A percentile compares a stretch with the other conserved stretches of the same genome.
Conservation (phyloP, 169 alveolate species). For the Eimeria necatrix region DNA sequence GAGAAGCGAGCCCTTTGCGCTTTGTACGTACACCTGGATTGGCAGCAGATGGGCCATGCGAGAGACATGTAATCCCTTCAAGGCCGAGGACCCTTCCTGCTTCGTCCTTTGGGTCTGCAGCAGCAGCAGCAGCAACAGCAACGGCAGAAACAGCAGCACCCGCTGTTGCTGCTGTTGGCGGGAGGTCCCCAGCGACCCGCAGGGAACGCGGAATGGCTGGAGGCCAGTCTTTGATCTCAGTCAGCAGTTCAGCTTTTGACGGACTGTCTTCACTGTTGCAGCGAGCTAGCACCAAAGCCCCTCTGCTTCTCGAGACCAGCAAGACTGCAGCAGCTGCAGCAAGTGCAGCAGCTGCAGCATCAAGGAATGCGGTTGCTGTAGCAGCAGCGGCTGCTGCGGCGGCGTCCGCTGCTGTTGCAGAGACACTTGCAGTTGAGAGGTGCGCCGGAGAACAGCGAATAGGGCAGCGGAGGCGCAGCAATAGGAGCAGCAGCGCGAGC, state of each 20-base stretch:
- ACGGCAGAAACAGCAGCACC: background rate
- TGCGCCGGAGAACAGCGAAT: background rate
- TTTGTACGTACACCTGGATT: background rate
- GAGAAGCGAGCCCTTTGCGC: background rate
- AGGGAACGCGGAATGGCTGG: background rate
- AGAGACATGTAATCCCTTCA: slow-evolving; percentile 3
- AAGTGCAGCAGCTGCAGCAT: background rate
- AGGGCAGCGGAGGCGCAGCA: background rate
- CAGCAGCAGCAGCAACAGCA: background rate
- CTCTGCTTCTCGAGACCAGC: slow-evolving; percentile 52
- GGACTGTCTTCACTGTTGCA: background rate
- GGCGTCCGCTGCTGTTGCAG: background rate
- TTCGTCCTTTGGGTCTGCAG: background rate
- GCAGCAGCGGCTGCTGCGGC: slow-evolving; percentile 42
- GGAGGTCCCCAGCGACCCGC: background rate
- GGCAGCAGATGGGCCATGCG: background rate
- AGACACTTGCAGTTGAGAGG: background rate
- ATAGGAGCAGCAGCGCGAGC: slow-evolving; percentile 22
- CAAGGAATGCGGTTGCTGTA: background rate
- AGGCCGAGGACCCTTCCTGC: background rate
- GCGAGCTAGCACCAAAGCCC: background rate
- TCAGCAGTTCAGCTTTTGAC: background rate
- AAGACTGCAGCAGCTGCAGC: slow-evolving; percentile 35
- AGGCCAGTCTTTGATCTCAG: background rate
- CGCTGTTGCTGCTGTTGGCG: background rate